Evolutionary conservation across 169 alveolate species (phyloP).

Genomic region (Perkinsus chesapeaki): DNA sequence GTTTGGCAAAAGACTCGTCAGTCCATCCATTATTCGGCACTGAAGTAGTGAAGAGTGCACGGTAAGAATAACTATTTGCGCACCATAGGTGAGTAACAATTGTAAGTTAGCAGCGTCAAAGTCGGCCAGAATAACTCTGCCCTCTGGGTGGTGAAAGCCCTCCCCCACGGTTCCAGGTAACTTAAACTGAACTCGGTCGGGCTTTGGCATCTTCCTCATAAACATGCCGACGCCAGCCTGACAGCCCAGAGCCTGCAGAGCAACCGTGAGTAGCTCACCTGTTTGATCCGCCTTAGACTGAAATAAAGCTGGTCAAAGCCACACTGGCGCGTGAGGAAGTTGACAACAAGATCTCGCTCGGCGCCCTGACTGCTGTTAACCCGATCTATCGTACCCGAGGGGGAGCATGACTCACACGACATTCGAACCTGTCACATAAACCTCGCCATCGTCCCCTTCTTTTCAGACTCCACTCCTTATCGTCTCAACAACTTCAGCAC

Average conservation of each 20-base stretch:
- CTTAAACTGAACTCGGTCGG: neutral
- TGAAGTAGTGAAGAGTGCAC: neutral
- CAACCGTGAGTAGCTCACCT: neutral
- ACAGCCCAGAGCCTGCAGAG: neutral
- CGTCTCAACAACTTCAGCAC: too few relatives aligned
- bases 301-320: neutral
- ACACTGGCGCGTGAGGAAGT: neutral
- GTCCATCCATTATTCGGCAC: neutral
- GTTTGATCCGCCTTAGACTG: neutral
- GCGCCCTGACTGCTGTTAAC: neutral
- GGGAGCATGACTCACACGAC: neutral
- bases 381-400: neutral
- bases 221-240: neutral
- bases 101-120: neutral
- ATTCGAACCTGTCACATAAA: neutral
- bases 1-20: neutral
- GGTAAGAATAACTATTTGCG: neutral
- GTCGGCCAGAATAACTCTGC: neutral
- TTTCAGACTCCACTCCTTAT: too few relatives aligned
- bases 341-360: neutral
- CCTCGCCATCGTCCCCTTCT: too few relatives aligned
- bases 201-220: neutral
- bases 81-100: neutral
- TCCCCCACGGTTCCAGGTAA: neutral
- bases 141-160: neutral